These are phyloP conservation scores for Arctium lappa DNA, from an alignment of 129 eudicot genomes.

Conservation along the genomic window DNA sequence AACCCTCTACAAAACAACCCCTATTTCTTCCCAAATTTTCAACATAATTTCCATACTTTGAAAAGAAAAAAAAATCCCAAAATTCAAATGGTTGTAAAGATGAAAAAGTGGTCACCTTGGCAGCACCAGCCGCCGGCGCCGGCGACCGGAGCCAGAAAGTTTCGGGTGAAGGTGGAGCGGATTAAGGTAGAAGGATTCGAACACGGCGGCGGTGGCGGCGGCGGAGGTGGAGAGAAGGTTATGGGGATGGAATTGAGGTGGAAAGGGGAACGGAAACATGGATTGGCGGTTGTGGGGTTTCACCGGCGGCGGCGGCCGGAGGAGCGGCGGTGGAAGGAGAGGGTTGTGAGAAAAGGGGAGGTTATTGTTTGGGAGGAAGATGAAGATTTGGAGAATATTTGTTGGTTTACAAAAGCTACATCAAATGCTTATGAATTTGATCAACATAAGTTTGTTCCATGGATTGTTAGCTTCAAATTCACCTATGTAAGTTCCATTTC, in stretches of 20 bases:
- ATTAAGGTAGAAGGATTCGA: constrained; percentile 47
- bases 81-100: constrained; percentile 35
- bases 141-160: constrained; percentile 35
- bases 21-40: neutral
- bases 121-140: constrained; percentile 16
- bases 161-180: constrained; percentile 43
- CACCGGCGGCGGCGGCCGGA: constrained; percentile 14
- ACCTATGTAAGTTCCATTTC: constrained; percentile 43
- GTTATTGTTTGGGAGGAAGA: constrained; percentile 53
- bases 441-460: constrained; percentile 30
- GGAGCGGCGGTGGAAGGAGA: constrained; percentile 29
- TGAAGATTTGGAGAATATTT: constrained; percentile 46
- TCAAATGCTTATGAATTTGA: constrained; percentile 4
- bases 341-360: constrained; percentile 31
- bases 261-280: constrained; percentile 52
- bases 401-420: constrained; percentile 32
- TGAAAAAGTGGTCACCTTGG: constrained; percentile 58
- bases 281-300: constrained; percentile 42
- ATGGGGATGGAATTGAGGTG: constrained; percentile 57
- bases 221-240: constrained; percentile 32
- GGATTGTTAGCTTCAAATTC: constrained; percentile 52
- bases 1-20: constrained; percentile 12
- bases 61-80: neutral
- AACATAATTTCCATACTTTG: neutral
- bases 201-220: constrained; percentile 13